These are phyloP conservation scores for Rhodotorula graminis DNA, from an alignment of 768 basidiomycete genomes.

Conservation along the genomic window DNA sequence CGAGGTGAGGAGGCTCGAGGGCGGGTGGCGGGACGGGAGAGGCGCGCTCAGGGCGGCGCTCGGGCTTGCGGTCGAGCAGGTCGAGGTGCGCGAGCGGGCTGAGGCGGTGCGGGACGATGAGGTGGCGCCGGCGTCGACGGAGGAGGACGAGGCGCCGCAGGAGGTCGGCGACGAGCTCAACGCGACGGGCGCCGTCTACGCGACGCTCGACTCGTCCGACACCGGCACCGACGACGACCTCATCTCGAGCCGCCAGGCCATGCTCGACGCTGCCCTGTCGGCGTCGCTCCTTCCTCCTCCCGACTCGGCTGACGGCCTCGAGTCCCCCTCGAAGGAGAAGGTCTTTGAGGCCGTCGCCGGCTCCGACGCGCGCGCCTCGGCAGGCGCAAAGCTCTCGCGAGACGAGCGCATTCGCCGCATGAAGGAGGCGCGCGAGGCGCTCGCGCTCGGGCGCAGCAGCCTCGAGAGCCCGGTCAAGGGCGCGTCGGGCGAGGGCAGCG, in stretches of 20 bases:
- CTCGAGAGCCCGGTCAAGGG: not conserved
- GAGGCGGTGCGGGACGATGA: not conserved
- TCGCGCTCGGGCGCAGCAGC: not conserved
- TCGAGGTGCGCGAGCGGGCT: too few relatives aligned
- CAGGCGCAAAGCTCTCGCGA: constrained; percentile 10
- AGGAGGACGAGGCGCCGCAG: not conserved
- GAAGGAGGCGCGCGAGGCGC: constrained; percentile 28
- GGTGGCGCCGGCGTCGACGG: not conserved
- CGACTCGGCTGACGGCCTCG: not conserved
- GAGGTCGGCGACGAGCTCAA: not conserved
- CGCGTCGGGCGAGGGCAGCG: not conserved
- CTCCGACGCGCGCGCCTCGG: not conserved
- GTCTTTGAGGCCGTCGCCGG: constrained; percentile 35
- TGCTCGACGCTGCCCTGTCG: constrained; percentile 26
- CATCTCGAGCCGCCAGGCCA: constrained; percentile 6
- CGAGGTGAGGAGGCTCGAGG: constrained; percentile 2
- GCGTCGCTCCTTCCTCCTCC: not conserved
- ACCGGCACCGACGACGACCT: not conserved
- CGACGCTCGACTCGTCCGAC: constrained; percentile 6
- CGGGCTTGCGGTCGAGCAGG: not conserved
- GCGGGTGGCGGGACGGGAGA: constrained; percentile 7
- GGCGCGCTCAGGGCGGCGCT: not conserved
- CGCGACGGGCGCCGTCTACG: not conserved
- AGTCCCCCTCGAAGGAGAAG: not conserved
- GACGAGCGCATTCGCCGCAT: constrained; percentile 33